Base-by-base conservation (phyloP, 2,329 filamentous ascomycete genomes). In the Ophiostoma tasmaniense region DNA sequence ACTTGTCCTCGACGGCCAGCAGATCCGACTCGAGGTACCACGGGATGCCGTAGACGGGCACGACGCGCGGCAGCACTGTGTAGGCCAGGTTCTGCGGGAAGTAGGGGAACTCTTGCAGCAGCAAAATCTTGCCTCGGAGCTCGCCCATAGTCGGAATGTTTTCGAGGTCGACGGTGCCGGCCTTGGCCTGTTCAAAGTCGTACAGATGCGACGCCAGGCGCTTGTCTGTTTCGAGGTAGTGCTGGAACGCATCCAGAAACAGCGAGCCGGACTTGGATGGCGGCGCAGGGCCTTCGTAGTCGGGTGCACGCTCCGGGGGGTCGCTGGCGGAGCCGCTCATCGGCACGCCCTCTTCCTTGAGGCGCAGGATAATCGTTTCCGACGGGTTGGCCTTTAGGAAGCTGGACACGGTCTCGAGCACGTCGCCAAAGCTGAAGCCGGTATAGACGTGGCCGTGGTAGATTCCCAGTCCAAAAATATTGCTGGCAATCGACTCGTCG, bases 311-410 rank as follows among this genome's bases (percentile, higher is more conserved):
- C 10, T 71, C 72, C 4, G 71, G 68, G 50, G 64, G 37, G 22
- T 70, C 72, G n/a, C 52, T 52, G 3, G 67, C 66, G 2, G 68
- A 33, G 1, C 70, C 71, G 25, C 67, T 76, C 39, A 82, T 71
- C 8, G 79, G 78, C 3, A 70, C 65, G 13, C 78, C 80, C 71
- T 84, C 83, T 66, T 83, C 78, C 75, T 84, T 84, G 69, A 85
- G 76, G 1, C 83, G 81, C 79, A 85, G 78, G 66, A 85, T 71
- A 68, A 84, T 75, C n/a, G 80, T 75, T 74, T 84, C 81, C 14
- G 77, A 77, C 0, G 83, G 82, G 71, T 83, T 75, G 3, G 70
- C 74, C 6, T 80, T 78, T 25, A 85, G 76, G 71, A 84, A 85
- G n/a, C 71, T 74, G 61, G 80, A 80, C 68, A 84, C 75, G n/a